Evolutionary conservation across 1,284 basidiomycete genomes (phyloP).

Genomic region (Chondrostereum purpureum): DNA sequence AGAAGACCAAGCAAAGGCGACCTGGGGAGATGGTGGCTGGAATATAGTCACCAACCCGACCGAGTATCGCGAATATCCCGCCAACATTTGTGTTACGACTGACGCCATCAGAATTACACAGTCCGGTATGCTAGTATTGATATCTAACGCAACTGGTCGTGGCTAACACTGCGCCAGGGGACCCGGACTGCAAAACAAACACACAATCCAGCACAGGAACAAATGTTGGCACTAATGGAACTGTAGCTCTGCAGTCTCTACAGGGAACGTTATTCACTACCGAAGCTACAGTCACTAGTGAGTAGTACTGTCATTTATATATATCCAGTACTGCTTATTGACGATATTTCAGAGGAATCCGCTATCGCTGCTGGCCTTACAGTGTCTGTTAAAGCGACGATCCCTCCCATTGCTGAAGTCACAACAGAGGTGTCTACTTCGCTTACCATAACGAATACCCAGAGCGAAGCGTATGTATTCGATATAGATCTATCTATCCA

Average conservation of each 20-base stretch:
- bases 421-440: neutral
- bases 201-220: neutral
- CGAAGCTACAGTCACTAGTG: neutral
- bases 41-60: conserved; percentile 13
- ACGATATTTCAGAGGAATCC: neutral
- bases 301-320: too few species aligned
- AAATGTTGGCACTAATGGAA: neutral
- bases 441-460: neutral
- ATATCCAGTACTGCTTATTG: too few species aligned
- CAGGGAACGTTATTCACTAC: neutral
- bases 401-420: neutral
- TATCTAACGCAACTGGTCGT: neutral
- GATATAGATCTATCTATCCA: too few species aligned
- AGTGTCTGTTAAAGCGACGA: neutral
- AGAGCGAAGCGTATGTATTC: neutral
- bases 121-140: conserved; percentile 1
- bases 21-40: conserved; percentile 9
- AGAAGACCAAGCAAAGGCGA: conserved; percentile 7
- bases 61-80: conserved; percentile 1
- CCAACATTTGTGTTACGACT: conserved; percentile 1
- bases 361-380: neutral
- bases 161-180: conserved; percentile 1
- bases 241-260: neutral
- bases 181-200: neutral
- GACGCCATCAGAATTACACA: neutral